These are phyloP conservation scores for Scedosporium boydii DNA, from an alignment of 2,329 filamentous ascomycete genomes.

Conservation along the genomic window DNA sequence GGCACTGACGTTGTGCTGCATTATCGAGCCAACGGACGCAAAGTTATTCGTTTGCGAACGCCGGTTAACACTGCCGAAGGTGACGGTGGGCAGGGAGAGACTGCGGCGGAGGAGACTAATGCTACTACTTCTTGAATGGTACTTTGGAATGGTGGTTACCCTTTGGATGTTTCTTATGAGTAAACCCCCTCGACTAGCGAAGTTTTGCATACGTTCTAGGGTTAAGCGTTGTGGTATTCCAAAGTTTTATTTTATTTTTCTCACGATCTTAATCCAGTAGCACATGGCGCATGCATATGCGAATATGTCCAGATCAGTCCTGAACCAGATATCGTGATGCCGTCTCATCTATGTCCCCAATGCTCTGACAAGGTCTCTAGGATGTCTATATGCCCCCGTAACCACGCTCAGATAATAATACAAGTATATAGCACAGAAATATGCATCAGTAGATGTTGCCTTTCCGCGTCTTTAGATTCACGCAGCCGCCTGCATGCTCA, in stretches of 20 bases:
- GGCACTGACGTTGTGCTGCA: conserved; percentile 86
- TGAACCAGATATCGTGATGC: not conserved
- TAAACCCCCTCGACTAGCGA: not conserved
- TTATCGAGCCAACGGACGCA: conserved; percentile 88
- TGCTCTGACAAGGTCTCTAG: not conserved
- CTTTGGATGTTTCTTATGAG: not conserved
- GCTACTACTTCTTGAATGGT: not conserved
- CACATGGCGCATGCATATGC: not conserved
- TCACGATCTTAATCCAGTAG: not conserved
- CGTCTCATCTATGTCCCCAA: not conserved
- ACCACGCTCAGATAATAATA: not conserved
- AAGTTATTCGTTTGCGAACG: conserved; percentile 39
- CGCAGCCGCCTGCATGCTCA: not conserved
- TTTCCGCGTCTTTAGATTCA: not conserved
- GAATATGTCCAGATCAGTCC: not conserved
- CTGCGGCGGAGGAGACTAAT: not conserved
- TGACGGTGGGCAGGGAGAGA: not conserved
- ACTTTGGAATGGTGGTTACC: not conserved
- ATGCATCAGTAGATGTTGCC: not conserved
- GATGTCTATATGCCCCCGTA: not conserved
- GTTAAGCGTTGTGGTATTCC: not conserved
- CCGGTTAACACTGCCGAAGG: conserved; percentile 13
- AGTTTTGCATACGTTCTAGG: not conserved
- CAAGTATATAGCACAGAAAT: not conserved
- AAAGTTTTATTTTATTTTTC: not conserved